Evolutionary conservation across 768 basidiomycete genomes (phyloP).

Genomic region (Filobasidium floriforme): DNA sequence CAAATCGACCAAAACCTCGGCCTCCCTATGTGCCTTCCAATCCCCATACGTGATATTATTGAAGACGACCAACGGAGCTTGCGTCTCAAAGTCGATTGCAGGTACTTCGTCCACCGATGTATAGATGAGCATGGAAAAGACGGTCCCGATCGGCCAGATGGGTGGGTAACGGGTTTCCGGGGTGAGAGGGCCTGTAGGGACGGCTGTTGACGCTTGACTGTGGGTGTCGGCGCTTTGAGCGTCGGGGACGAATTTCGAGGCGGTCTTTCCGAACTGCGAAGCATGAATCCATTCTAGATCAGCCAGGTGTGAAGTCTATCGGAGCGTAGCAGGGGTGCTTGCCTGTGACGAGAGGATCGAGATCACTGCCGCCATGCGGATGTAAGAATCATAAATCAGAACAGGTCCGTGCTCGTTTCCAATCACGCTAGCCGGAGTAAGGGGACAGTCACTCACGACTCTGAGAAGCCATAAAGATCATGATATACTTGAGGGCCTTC

Average conservation of each 20-base stretch:
- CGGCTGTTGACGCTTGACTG: neutral
- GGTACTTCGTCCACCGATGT: conserved; percentile 24
- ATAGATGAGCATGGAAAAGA: conserved; percentile 38
- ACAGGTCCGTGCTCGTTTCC: too few relatives aligned
- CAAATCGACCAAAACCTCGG: conserved; percentile 35
- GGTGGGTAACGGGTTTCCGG: conserved; percentile 17
- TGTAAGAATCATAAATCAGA: neutral
- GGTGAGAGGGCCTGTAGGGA: neutral
- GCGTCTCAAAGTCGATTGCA: conserved; percentile 13
- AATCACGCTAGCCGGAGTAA: too few relatives aligned
- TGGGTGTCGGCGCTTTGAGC: neutral
- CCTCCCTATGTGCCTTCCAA: conserved; percentile 37
- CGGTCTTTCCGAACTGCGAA: neutral
- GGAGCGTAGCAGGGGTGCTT: neutral
- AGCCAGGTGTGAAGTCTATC: neutral
- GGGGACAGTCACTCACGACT: neutral
- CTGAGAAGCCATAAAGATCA: conserved; percentile 5
- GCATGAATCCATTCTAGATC: neutral
- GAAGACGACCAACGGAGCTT: conserved; percentile 33
- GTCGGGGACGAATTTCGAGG: neutral
- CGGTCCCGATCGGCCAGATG: conserved; percentile 38
- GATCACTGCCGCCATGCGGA: neutral
- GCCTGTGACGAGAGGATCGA: neutral
- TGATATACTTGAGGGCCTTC: conserved; percentile 8
- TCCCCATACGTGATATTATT: conserved; percentile 41